Conservation (phyloP, 2,329 filamentous ascomycete genomes). For the Fusarium equiseti region DNA sequence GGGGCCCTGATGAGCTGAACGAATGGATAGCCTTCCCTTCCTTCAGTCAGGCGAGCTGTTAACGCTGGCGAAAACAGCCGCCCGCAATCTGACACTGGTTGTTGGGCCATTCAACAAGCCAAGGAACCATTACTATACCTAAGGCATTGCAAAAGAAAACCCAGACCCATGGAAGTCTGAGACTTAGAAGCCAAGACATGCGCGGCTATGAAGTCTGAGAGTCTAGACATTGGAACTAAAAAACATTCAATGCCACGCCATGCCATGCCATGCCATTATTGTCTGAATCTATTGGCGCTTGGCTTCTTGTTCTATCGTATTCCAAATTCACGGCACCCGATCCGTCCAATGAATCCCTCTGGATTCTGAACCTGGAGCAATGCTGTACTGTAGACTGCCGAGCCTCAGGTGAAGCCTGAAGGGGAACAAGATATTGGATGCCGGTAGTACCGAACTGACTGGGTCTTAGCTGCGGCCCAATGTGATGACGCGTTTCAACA, state of each 20-base stretch:
- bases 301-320: constrained; percentile 16
- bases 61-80: constrained; percentile 23
- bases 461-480: constrained; percentile 40
- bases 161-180: neutral
- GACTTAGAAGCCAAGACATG: neutral
- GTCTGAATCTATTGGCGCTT: constrained; percentile 17
- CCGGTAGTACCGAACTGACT: constrained; percentile 41
- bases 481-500: constrained; percentile 44
- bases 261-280: constrained; percentile 3
- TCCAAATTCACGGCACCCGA: constrained; percentile 1
- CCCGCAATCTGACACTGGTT: constrained; percentile 32
- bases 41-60: neutral
- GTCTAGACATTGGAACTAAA: constrained; percentile 3
- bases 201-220: constrained; percentile 14
- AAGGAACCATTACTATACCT: neutral
- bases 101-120: neutral
- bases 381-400: constrained; percentile 5
- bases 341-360: constrained; percentile 11
- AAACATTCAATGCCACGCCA: constrained; percentile 3
- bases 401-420: constrained; percentile 34
- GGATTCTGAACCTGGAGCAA: neutral
- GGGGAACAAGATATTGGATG: constrained; percentile 22
- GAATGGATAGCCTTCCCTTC: constrained; percentile 7
- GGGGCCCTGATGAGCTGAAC: constrained; percentile 23
- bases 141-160: neutral